phyloP scores from a whole-genome alignment of 148 eudicot species.

The Rheum nobile region DNA sequence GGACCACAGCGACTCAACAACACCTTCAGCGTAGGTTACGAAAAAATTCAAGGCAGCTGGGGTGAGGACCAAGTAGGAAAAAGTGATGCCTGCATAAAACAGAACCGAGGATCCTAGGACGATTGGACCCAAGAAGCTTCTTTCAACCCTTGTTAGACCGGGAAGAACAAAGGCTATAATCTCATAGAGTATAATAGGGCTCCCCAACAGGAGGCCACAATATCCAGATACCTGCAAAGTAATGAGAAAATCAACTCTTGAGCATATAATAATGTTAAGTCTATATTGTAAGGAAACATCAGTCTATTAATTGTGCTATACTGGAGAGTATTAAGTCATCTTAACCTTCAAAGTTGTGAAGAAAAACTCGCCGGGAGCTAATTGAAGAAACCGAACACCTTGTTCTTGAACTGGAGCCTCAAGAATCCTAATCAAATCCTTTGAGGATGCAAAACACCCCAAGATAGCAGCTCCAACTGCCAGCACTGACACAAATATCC shows the following conservation, averaged over 20 bases:
- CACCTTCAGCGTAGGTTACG: slow-evolving; percentile 90
- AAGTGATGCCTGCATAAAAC: slow-evolving; percentile 72
- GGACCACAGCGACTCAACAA: slow-evolving; percentile 93
- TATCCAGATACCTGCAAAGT: slow-evolving; percentile 88
- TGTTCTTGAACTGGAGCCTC: slow-evolving; percentile 83
- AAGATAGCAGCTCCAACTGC: slow-evolving; percentile 86
- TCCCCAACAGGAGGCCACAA: slow-evolving; percentile 88
- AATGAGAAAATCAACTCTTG: not conserved
- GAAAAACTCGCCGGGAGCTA: slow-evolving; percentile 99
- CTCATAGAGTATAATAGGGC: slow-evolving; percentile 90
- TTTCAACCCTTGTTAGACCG: slow-evolving; percentile 78
- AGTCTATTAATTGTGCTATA: not conserved
- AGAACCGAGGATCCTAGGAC: slow-evolving; percentile 87
- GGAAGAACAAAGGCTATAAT: slow-evolving; percentile 90
- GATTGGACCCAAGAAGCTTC: slow-evolving; percentile 84
- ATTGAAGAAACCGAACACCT: slow-evolving; percentile 90
- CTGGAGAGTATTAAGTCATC: not conserved
- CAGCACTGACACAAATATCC: slow-evolving; percentile 76
- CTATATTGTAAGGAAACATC: not conserved
- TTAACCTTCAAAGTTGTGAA: slow-evolving; percentile 89
- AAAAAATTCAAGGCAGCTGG: slow-evolving; percentile 98
- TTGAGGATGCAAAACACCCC: slow-evolving; percentile 90
- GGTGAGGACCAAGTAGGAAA: slow-evolving; percentile 88
- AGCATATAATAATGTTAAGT: too few species aligned
- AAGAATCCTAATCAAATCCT: slow-evolving; percentile 73